phyloP scores from a whole-genome alignment of 805 yeast genomes.

The Saturnispora quitensis region DNA sequence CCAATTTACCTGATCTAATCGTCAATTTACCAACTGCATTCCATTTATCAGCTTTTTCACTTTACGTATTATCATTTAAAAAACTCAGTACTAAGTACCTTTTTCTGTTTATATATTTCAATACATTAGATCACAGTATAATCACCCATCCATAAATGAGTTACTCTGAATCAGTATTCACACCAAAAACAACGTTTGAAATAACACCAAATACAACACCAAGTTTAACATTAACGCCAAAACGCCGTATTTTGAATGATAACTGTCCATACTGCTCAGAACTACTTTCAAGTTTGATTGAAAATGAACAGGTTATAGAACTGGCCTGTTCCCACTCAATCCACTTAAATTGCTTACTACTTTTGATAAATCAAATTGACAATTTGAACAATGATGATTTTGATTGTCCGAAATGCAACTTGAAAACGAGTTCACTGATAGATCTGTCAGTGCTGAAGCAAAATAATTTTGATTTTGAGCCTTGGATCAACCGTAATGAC shows the following conservation, averaged over 20 bases:
- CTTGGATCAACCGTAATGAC: background rate
- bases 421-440: background rate
- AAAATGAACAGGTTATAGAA: conserved; percentile 35
- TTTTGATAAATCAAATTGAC: conserved; percentile 13
- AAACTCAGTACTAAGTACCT: background rate
- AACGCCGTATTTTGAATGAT: conserved; percentile 3
- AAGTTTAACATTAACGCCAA: conserved; percentile 3
- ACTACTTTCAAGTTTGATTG: conserved; percentile 29
- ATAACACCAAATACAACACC: conserved; percentile 5
- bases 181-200: background rate
- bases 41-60: background rate
- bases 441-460: conserved; percentile 2
- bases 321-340: conserved; percentile 35
- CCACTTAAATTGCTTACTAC: conserved; percentile 36
- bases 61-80: background rate
- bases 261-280: conserved; percentile 39
- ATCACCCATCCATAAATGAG: background rate
- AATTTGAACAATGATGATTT: conserved; percentile 4
- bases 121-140: background rate
- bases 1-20: background rate
- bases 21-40: background rate
- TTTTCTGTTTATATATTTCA: background rate
- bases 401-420: conserved; percentile 11
- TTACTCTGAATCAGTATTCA: background rate
- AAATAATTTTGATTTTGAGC: conserved; percentile 4